These are phyloP conservation scores for Podaxis sp. DNA, from an alignment of 768 basidiomycete genomes.

Conservation along the genomic window DNA sequence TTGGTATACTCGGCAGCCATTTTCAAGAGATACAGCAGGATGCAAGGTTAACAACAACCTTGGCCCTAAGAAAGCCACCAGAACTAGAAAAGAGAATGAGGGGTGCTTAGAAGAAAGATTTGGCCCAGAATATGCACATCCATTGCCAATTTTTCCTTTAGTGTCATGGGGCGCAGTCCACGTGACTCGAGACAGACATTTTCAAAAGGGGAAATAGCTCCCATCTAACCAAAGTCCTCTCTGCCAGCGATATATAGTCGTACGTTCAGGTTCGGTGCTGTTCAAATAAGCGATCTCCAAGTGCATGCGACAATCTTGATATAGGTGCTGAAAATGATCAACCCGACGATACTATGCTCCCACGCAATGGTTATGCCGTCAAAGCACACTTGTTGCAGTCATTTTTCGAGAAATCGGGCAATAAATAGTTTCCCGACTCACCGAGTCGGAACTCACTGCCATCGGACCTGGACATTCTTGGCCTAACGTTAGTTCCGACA, in stretches of 20 bases:
- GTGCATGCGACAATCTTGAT: too few species aligned
- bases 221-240: too few species aligned
- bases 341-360: neutral
- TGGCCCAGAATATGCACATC: too few species aligned
- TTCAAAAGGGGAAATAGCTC: too few species aligned
- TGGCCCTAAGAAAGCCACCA: neutral
- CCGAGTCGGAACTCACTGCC: slow-evolving; percentile 9
- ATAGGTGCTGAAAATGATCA: neutral
- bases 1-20: slow-evolving; percentile 23
- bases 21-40: neutral
- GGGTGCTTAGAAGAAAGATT: neutral
- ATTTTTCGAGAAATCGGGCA: neutral
- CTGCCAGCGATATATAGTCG: too few species aligned
- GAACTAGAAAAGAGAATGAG: neutral
- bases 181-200: neutral
- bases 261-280: too few species aligned
- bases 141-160: too few species aligned
- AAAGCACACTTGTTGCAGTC: neutral
- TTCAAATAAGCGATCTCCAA: too few species aligned
- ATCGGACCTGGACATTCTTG: neutral
- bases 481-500: slow-evolving; percentile 1
- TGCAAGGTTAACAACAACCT: neutral
- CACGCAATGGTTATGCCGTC: neutral
- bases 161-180: neutral
- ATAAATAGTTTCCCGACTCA: neutral